Evolutionary conservation across 345 rosid species (phyloP).

Genomic region (Pelargonium nanum): DNA sequence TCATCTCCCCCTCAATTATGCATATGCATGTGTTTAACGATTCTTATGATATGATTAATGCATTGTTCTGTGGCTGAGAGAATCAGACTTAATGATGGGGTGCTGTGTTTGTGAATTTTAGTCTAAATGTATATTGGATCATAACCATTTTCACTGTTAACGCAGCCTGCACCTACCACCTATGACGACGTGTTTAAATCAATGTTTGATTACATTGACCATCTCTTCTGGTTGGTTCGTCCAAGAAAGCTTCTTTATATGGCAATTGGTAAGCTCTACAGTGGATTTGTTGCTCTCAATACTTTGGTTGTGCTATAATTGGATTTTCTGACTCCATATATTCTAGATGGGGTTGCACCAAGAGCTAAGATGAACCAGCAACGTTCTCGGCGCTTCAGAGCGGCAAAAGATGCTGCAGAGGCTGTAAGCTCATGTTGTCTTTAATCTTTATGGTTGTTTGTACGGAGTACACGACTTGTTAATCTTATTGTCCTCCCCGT

Average conservation of each 20-base stretch:
- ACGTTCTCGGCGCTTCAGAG: constrained; percentile 84
- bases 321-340: constrained; percentile 4
- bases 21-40: no score
- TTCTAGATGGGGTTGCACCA: constrained; percentile 95
- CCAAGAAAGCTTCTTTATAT: constrained; percentile 91
- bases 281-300: constrained; percentile 1
- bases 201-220: constrained; percentile 86
- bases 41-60: no score
- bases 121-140: no score
- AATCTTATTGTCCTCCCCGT: constrained; percentile 3
- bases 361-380: constrained; percentile 99
- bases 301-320: background rate
- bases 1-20: no score
- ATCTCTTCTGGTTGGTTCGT: constrained; percentile 74
- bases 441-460: background rate
- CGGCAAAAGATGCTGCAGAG: constrained; percentile 96
- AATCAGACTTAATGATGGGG: no score
- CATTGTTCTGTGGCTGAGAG: no score
- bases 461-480: constrained; percentile 5
- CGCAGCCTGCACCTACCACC: constrained; percentile 88
- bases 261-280: constrained; percentile 67
- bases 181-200: constrained; percentile 83
- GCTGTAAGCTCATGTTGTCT: constrained; percentile 40
- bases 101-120: no score
- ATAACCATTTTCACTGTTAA: constrained; percentile 10